Evolutionary conservation across 768 basidiomycete genomes (phyloP).

Genomic region (Psilocybe cyanescens): DNA sequence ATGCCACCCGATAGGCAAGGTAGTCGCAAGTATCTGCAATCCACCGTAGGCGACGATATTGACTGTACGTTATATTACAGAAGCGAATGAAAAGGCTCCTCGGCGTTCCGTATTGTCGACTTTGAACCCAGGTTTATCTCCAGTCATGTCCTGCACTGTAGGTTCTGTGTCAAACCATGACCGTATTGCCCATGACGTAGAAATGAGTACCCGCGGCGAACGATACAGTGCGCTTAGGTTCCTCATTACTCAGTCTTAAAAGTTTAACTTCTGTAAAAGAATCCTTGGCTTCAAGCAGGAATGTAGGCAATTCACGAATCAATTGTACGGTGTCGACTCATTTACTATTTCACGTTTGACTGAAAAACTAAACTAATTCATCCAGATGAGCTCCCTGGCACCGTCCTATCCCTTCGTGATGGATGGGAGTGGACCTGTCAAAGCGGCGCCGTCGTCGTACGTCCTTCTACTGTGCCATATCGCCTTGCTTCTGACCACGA

Average conservation of each 20-base stretch:
- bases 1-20: too few relatives aligned
- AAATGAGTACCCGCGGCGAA: neutral
- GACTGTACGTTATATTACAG: neutral
- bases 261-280: neutral
- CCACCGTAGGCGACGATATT: neutral
- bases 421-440: constrained; percentile 16
- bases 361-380: too few relatives aligned
- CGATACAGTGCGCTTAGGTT: neutral
- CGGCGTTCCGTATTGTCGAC: neutral
- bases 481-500: neutral
- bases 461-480: neutral
- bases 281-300: neutral
- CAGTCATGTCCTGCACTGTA: neutral
- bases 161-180: neutral
- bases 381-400: constrained; percentile 9
- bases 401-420: constrained; percentile 10
- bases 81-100: too few relatives aligned
- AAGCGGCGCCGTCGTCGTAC: constrained; percentile 15
- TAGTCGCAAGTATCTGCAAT: neutral
- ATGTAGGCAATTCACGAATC: neutral
- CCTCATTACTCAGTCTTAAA: neutral
- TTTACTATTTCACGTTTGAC: neutral
- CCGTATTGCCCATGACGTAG: neutral
- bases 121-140: neutral
- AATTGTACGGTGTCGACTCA: neutral